Percentiles rank a stretch among this genome's conserved stretches.
phyloP scores from a whole-genome alignment of 2,329 filamentous ascomycete species.

The Penicillium polonicum region DNA sequence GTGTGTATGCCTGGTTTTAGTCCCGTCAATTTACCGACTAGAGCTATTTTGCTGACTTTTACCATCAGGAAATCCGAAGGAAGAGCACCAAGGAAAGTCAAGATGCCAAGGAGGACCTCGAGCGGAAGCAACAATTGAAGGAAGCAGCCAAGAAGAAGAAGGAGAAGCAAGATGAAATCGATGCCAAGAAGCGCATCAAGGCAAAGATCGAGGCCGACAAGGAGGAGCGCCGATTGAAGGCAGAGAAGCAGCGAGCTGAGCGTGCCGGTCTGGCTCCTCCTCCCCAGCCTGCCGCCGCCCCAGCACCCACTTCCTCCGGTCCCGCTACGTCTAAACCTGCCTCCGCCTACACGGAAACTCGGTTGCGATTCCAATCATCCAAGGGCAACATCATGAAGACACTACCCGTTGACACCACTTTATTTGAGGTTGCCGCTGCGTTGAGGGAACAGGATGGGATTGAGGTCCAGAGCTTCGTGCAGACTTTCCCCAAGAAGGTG shows the following conservation, averaged over 20 bases:
- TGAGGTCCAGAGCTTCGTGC: slow-evolving; percentile 72
- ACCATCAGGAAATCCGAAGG: slow-evolving; percentile 62
- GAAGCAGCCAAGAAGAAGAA: slow-evolving; percentile 81
- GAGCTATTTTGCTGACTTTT: neutral
- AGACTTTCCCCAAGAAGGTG: slow-evolving; percentile 82
- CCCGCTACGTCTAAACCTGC: slow-evolving; percentile 60
- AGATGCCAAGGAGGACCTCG: slow-evolving; percentile 84
- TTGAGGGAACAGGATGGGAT: slow-evolving; percentile 69
- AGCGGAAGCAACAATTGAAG: slow-evolving; percentile 87
- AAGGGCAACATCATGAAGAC: slow-evolving; percentile 81
- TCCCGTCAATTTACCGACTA: neutral
- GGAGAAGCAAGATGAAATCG: slow-evolving; percentile 82
- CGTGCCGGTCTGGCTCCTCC: slow-evolving; percentile 69
- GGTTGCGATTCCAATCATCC: slow-evolving; percentile 75
- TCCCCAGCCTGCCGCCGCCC: slow-evolving; percentile 47
- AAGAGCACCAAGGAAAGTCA: slow-evolving; percentile 89
- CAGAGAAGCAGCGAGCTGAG: slow-evolving; percentile 79
- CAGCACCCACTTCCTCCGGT: slow-evolving; percentile 46
- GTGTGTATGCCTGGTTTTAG: slow-evolving; percentile 42
- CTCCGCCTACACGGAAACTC: slow-evolving; percentile 73
- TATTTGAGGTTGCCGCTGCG: slow-evolving; percentile 85
- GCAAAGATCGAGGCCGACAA: slow-evolving; percentile 95
- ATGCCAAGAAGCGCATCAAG: slow-evolving; percentile 84
- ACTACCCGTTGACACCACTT: slow-evolving; percentile 80
- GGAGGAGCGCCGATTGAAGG: slow-evolving; percentile 79